Percentiles rank a stretch among this genome's conserved stretches.
These are phyloP conservation scores for Gastrolobium villosum DNA, from an alignment of 306 rosid genomes.

Conservation along the genomic window DNA sequence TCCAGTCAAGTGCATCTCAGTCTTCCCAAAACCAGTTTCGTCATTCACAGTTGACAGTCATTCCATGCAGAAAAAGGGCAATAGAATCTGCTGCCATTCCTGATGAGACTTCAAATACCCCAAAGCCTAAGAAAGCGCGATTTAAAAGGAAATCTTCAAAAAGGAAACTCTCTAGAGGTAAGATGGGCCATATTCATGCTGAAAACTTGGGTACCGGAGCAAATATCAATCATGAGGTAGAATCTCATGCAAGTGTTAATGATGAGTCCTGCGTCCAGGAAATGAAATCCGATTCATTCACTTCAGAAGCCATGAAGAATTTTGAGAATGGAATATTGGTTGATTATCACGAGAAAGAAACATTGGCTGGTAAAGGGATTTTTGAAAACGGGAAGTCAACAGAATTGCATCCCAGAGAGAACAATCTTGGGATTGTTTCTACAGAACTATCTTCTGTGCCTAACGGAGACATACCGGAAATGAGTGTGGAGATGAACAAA, in stretches of 20 bases:
- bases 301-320: slow-evolving; percentile 45
- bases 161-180: slow-evolving; percentile 49
- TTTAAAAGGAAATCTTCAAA: slow-evolving; percentile 60
- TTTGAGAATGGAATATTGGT: slow-evolving; percentile 39
- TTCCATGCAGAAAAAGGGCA: slow-evolving; percentile 72
- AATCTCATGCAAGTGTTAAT: slow-evolving; percentile 29
- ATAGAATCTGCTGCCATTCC: slow-evolving; percentile 43
- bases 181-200: slow-evolving; percentile 38
- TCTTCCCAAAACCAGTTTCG: slow-evolving; percentile 55
- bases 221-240: slow-evolving; percentile 37
- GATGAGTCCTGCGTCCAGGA: slow-evolving; percentile 38
- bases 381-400: slow-evolving; percentile 49
- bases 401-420: slow-evolving; percentile 43
- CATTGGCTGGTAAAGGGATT: slow-evolving; percentile 38
- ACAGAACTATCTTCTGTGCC: slow-evolving; percentile 32
- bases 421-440: slow-evolving; percentile 38
- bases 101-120: slow-evolving; percentile 54
- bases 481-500: slow-evolving; percentile 43
- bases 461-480: slow-evolving; percentile 33
- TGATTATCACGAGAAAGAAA: slow-evolving; percentile 47
- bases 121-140: slow-evolving; percentile 66
- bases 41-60: slow-evolving; percentile 70
- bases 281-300: slow-evolving; percentile 26
- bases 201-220: slow-evolving; percentile 30
- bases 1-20: slow-evolving; percentile 65